Evolutionary conservation across 495 filamentous ascomycete species (phyloP), one percentile per base, ranked within the genome.

Genomic region (Annulohypoxylon bovei): DNA sequence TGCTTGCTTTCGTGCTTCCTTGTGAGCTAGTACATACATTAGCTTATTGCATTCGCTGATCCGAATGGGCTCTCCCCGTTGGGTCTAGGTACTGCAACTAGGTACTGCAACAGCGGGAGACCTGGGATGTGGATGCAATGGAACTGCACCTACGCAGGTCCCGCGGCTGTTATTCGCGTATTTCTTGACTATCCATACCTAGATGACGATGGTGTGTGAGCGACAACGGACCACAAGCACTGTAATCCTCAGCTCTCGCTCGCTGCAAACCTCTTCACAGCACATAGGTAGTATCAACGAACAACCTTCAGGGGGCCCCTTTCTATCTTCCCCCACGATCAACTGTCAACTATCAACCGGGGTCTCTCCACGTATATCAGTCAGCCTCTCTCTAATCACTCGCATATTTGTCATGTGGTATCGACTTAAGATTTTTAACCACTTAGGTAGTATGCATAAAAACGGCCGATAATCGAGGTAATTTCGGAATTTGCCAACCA

Each of bases 131-230:
- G 57, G 60, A 68, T 68, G 70, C 70, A 65, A 72, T 72, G 70
- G 65, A 65, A 72, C 70, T 44, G 35, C 70, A 68, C 65, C 60
- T 49, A 61, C 65, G 61, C 70, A 72, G 69, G 69, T 68, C 46
- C 69, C 65, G 37, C 63, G 44, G 37, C 68, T 18, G 33, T 49
- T 63, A 44, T 44, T 47, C 49, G 28, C n/a, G 6, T 28, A 32
- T 53, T 32, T 18, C 6, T 27, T 18, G n/a, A 20, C 49, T n/a
- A n/a, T n/a, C n/a, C n/a, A n/a, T n/a, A n/a, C n/a, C n/a, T n/a
- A n/a, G n/a, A n/a, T n/a, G n/a, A n/a, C n/a, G n/a, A 52, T n/a
- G 46, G 12, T 28, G 27, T 32, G 52, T 32, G 49, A 14, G 25
- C 27, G 6, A 53, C 28, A 32, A 16, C 28, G 49, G 49, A 53